Percentiles rank a stretch among this genome's conserved stretches.
Evolutionary conservation across 768 basidiomycete genomes (phyloP).

Genomic region (Podaxis sp.): DNA sequence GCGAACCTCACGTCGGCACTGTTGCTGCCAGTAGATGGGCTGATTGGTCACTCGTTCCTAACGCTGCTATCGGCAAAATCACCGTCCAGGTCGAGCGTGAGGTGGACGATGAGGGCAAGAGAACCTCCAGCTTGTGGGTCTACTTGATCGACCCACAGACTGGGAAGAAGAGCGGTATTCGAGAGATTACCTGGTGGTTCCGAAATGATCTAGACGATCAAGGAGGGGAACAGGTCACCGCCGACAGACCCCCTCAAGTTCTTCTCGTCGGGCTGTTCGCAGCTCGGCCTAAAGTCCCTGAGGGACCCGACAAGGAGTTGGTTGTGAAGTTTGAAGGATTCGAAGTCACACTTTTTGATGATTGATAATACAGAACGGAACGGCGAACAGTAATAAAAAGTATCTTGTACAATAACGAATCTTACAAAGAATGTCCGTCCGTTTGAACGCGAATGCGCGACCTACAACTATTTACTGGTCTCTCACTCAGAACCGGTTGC

Average conservation of each 20-base stretch:
- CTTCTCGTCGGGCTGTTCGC: conserved; percentile 25
- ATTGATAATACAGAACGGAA: conserved; percentile 13
- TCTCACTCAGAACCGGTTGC: no score
- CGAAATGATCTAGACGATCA: conserved; percentile 20
- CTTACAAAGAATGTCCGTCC: no score
- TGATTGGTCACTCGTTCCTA: conserved; percentile 28
- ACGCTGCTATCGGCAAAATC: conserved; percentile 21
- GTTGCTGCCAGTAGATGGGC: conserved; percentile 27
- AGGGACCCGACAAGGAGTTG: conserved; percentile 23
- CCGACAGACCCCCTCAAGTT: conserved; percentile 10
- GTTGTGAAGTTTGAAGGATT: conserved; percentile 24
- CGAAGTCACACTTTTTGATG: conserved; percentile 27
- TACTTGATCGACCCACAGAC: conserved; percentile 26
- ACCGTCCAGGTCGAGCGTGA: conserved; percentile 27
- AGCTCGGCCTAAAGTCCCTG: conserved; percentile 24
- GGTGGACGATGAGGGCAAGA: conserved; percentile 24
- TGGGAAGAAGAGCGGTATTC: conserved; percentile 25
- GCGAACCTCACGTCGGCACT: conserved; percentile 24
- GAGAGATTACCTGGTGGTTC: conserved; percentile 30
- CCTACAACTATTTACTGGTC: no score
- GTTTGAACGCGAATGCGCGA: no score
- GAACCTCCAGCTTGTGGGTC: conserved; percentile 22
- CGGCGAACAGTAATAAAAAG: background rate
- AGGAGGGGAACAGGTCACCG: background rate
- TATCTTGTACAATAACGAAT: no score